Conservation (phyloP, 2,329 filamentous ascomycete species). For the Penicillium crustosum region DNA sequence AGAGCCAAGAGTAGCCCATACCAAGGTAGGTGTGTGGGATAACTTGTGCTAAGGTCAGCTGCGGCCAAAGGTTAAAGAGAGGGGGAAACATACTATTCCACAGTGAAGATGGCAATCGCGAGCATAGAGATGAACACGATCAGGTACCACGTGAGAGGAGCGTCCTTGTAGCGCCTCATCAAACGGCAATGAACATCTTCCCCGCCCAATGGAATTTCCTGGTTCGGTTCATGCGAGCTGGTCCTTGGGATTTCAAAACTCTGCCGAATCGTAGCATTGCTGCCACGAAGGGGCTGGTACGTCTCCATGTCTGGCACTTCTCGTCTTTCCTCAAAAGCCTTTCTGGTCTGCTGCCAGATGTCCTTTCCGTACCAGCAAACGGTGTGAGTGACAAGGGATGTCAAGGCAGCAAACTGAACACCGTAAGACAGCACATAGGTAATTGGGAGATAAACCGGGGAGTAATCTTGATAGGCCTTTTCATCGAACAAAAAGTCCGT, state of each 20-base stretch:
- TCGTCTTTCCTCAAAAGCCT: constrained; percentile 64
- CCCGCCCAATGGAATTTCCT: constrained; percentile 56
- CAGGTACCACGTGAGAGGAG: constrained; percentile 78
- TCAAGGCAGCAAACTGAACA: constrained; percentile 79
- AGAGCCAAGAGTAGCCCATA: constrained; percentile 80
- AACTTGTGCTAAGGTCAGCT: constrained; percentile 49
- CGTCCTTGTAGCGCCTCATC: constrained; percentile 80
- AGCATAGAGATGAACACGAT: constrained; percentile 73
- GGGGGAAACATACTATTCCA: constrained; percentile 67
- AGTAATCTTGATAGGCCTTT: constrained; percentile 75
- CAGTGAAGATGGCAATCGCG: constrained; percentile 76
- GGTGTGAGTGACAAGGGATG: constrained; percentile 77
- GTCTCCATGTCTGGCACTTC: constrained; percentile 47
- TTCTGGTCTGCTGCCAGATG: constrained; percentile 74
- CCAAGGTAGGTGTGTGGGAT: constrained; percentile 80
- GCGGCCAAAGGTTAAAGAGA: neutral
- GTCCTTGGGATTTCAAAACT: constrained; percentile 15
- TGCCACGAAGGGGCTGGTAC: constrained; percentile 54
- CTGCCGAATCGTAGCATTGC: constrained; percentile 9
- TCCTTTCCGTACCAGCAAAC: constrained; percentile 81
- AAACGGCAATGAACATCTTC: constrained; percentile 83
- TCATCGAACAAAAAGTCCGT: constrained; percentile 74
- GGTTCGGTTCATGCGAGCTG: constrained; percentile 25
- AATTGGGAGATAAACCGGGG: constrained; percentile 79
- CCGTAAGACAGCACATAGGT: constrained; percentile 86